Evolutionary conservation across 306 rosid species (phyloP), one percentile per base, ranked within the genome.

Genomic region (Cicer cuneatum): DNA sequence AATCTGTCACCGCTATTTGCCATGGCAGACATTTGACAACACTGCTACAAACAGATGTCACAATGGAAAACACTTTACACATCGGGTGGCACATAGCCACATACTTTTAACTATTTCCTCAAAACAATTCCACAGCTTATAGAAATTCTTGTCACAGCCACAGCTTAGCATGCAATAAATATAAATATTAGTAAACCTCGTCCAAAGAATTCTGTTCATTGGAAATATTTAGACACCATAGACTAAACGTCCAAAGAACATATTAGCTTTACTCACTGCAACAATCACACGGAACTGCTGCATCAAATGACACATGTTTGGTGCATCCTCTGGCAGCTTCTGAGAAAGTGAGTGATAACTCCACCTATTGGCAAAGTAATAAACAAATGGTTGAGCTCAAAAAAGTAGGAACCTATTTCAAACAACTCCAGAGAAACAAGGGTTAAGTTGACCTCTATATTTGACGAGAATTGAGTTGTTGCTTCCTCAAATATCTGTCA

Each of bases 281-380:
- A 76, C 76, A 73, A 85, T 83, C 89, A 18, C 99, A 94, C 69
- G 97, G 96, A 86, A 90, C 89, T 8, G 81, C 48, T 19, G 97
- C 88, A 75, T 87, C 82, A 81, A 91, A 85, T 39, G 97, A 91
- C 61, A 92, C 72, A 49, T 82, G 62, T 81, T 82, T 92, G 74
- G 85, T 89, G 89, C 99, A 92, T 75, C 99, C 99, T 74, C 84
- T 81, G 8, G 84, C 89, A 64, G 97, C 96, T 90, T 94, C 97
- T 13, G 85, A 60, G 78, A 94, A 94, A 57, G 93, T 84, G 70
- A 94, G 96, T 19, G 84, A 71, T 75, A 89, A 63, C 73, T 86
- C 93, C 66, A 84, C 93, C 99, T 94, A 73, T 48, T 69, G 77
- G 21, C 53, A 82, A 77, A 74, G 73, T 76, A 85, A 47, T 35